Evolutionary conservation across 306 rosid genomes (phyloP), one percentile per base, ranked within the genome.

Genomic region (Vachellia collinsii): DNA sequence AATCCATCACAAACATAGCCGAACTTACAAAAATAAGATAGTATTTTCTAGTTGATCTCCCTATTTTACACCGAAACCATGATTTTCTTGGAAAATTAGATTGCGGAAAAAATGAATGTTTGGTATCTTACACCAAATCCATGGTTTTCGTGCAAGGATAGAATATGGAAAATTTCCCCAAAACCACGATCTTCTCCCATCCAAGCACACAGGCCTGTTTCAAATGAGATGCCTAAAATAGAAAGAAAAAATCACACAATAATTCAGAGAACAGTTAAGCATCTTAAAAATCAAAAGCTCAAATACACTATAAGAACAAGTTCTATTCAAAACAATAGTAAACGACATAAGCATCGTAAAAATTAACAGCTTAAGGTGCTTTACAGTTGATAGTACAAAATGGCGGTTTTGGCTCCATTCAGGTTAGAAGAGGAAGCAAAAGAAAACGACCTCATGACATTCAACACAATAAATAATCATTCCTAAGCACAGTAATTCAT

Each of bases 401-500:
- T 11, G 50, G 14, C 16, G 50, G 11, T 46, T 46, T 46, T 11
- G 50, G 50, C 50, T 46, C 16, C 50, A 46, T 46, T 46, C 4
- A 12, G 11, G 5, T 46, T 46, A 46, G 50, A 46, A 46, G 50
- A 11, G 50, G 50, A 46, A 46, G 19, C 53, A 48, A 13, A 1
- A 14, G 53, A 48, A 48, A 13, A 4, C 53, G 7, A 8, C 19
- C 7, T 41, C 13, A 44, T 8, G 44, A 9, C 12, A 44, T 44
- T 10, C 39, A 11, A 62, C 41, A 62, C n/a, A 62, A 29, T 29
- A 29, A 29, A 29, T 29, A 29, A 29, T 29, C 34, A 29, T 29
- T 29, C 34, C 34, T 62, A 29, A 50, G 65, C 56, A 76, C 54
- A 44, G 20, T 41, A 23, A 81, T 78, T 62, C 68, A 46, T 5